Evolutionary conservation across 805 yeast genomes (phyloP).

Genomic region (Candida verbasci): DNA sequence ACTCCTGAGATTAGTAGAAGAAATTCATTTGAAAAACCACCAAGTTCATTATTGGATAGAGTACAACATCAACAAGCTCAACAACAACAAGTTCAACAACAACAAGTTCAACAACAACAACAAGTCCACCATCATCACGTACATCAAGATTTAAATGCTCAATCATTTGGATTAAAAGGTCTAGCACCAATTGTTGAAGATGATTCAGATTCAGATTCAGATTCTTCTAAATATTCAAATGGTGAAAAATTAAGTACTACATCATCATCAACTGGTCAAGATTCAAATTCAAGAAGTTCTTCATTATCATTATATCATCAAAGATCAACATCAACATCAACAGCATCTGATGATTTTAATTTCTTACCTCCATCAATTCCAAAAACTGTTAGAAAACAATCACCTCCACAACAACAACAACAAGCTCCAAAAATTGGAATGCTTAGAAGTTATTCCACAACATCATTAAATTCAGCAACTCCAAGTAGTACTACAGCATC

Average conservation of each 20-base stretch:
- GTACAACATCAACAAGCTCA: constrained; percentile 7
- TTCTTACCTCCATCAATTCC: constrained; percentile 6
- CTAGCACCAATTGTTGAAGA: constrained; percentile 38
- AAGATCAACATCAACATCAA: constrained; percentile 2
- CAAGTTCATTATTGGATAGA: constrained; percentile 10
- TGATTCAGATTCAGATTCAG: constrained; percentile 27
- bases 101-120: constrained; percentile 5
- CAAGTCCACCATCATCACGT: background rate
- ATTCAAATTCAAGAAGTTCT: constrained; percentile 26
- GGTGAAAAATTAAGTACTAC: constrained; percentile 12
- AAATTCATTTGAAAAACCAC: constrained; percentile 8
- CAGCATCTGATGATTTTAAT: constrained; percentile 6
- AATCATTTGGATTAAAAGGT: constrained; percentile 23
- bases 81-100: background rate
- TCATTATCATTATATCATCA: constrained; percentile 26
- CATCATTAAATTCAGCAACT: background rate
- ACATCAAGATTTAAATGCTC: background rate
- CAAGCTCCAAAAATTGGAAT: constrained; percentile 7
- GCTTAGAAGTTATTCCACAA: background rate
- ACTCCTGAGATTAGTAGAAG: constrained; percentile 25
- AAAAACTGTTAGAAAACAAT: constrained; percentile 1
- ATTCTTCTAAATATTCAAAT: constrained; percentile 28
- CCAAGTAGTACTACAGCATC: constrained; percentile 28
- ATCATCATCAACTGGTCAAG: constrained; percentile 17
- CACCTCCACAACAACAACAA: background rate